Evolutionary conservation across 768 basidiomycete species (phyloP).

Genomic region (Rhodotorula toruloides): DNA sequence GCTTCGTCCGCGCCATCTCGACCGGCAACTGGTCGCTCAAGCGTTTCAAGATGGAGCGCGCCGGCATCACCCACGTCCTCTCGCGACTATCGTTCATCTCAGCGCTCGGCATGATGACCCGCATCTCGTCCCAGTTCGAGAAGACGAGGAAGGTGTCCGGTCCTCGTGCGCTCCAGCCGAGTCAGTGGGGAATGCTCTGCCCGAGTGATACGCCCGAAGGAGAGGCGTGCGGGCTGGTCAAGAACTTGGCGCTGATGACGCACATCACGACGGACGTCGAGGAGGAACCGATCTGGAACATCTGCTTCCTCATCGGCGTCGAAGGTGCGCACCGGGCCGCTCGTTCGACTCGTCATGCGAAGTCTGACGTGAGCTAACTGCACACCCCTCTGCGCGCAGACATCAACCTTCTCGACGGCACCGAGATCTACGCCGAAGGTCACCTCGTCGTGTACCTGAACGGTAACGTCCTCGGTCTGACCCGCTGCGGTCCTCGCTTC

Average conservation of each 20-base stretch:
- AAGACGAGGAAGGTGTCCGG: constrained; percentile 99
- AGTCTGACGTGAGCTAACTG: constrained; percentile 3
- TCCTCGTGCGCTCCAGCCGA: constrained; percentile 90
- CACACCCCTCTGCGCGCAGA: constrained; percentile 52
- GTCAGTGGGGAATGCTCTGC: constrained; percentile 98
- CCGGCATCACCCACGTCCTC: constrained; percentile 95
- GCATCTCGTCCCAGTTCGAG: constrained; percentile 97
- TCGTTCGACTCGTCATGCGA: not conserved
- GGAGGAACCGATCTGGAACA: constrained; percentile 81
- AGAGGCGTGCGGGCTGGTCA: constrained; percentile 96
- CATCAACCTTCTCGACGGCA: constrained; percentile 82
- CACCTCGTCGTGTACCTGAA: constrained; percentile 96
- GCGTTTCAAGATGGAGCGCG: constrained; percentile 97
- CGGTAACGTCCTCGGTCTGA: constrained; percentile 89
- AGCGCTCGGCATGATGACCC: constrained; percentile 99
- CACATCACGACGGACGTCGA: constrained; percentile 99
- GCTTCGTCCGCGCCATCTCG: constrained; percentile 93
- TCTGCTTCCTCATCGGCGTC: constrained; percentile 92
- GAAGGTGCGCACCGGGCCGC: constrained; percentile 62
- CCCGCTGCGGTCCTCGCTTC: constrained; percentile 75
- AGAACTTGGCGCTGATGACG: constrained; percentile 98
- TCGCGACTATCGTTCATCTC: constrained; percentile 93
- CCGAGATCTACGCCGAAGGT: constrained; percentile 88
- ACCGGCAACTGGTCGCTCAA: constrained; percentile 99
- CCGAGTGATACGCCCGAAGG: constrained; percentile 99